Base-by-base conservation (phyloP, 306 rosid genomes). In the Spatholobus suberectus region DNA sequence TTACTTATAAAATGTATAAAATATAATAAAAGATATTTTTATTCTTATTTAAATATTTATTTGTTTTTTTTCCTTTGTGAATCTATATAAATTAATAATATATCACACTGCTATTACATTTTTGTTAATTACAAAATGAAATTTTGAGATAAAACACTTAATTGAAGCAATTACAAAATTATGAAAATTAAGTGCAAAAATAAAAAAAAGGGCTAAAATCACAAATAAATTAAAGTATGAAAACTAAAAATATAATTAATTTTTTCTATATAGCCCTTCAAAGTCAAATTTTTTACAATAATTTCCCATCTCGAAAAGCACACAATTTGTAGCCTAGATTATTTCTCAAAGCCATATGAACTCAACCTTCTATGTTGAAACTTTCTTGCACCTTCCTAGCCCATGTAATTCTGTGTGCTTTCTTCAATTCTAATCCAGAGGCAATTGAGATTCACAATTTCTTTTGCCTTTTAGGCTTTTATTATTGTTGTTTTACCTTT, bases 321-420 rank as follows among this genome's bases (percentile, higher is more conserved):
- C 38, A 27, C 8, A 5, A 12, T 26, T 1, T 14, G 37, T 59
- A 12, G 18, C 67, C 35, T 58, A 58, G 35, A 10, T 24, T 9
- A 58, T 23, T 58, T 58, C 65, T 21, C 17, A 54, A 20, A 54
- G 61, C 61, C 32, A 57, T 27, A 59, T 4, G n/a, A 27, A 27
- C 68, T 27, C 68, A 14, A 61, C 18, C 8, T 67, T 67, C 32
- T 1, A 46, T 3, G 73, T 5, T 58, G 41, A 37, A 17, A 52
- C 55, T 37, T 58, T 21, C 17, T 46, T n/a, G 37, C 37, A 71
- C 2, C 17, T 81, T 71, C 73, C 18, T 2, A 52, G 34, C 18
- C 8, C 70, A 76, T 43, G 81, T 43, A 17, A 59, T 41, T 59
- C 61, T 18, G 63, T 77, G 81, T 40, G 3, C 44, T 23, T 27